Evolutionary conservation across 1,139 yeast genomes (phyloP).

Genomic region (Yamadazyma sp.): DNA sequence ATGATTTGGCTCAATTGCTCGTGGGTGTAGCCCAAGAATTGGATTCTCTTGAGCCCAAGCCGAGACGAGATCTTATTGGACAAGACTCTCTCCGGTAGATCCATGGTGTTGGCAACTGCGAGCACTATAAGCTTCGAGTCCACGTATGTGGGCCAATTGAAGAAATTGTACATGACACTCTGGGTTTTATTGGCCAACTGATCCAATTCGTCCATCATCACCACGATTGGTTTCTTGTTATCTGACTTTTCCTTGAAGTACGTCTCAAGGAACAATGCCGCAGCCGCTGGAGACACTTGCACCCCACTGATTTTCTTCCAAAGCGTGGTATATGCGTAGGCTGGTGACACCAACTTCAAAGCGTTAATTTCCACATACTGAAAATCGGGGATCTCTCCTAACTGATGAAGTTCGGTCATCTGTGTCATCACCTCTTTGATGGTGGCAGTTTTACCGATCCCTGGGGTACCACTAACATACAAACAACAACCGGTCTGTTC

Average conservation of each 20-base stretch:
- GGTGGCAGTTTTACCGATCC: constrained; percentile 96
- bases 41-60: constrained; percentile 82
- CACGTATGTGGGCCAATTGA: constrained; percentile 92
- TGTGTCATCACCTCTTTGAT: constrained; percentile 81
- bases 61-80: constrained; percentile 91
- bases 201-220: constrained; percentile 88
- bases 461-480: constrained; percentile 96
- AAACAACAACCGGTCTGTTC: constrained; percentile 79
- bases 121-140: constrained; percentile 80
- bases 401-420: constrained; percentile 45
- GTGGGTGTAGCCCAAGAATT: constrained; percentile 85
- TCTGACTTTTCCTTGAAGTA: constrained; percentile 30
- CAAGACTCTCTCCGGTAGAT: constrained; percentile 84
- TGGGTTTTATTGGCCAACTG: constrained; percentile 85
- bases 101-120: constrained; percentile 98
- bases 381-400: constrained; percentile 57
- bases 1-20: constrained; percentile 78
- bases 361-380: constrained; percentile 88
- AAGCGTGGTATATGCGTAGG: constrained; percentile 76
- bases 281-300: constrained; percentile 61
- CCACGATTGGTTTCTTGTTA: constrained; percentile 59
- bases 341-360: constrained; percentile 78
- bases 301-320: constrained; percentile 76
- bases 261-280: constrained; percentile 46
- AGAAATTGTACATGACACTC: constrained; percentile 89